phyloP scores from a whole-genome alignment of 257 asterid genomes.

The Cynanchum wilfordii region DNA sequence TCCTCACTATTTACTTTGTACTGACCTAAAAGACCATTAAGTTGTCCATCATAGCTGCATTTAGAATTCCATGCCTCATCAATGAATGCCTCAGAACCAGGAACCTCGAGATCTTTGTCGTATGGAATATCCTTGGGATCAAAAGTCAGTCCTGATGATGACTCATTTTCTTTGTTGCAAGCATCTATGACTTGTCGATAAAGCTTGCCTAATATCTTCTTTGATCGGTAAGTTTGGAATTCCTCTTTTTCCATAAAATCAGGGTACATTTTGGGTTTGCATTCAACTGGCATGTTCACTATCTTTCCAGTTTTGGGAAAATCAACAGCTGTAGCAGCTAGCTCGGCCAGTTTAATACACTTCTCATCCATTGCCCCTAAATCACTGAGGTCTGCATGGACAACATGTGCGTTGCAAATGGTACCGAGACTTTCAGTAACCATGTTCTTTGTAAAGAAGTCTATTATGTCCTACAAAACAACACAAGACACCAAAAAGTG shows the following conservation, averaged over 20 bases:
- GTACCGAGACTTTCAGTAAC: constrained; percentile 80
- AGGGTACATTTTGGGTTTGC: constrained; percentile 75
- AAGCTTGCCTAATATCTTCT: constrained; percentile 65
- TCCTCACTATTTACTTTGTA: constrained; percentile 72
- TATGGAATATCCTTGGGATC: constrained; percentile 33
- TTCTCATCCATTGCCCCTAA: constrained; percentile 83
- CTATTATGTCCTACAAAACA: constrained; percentile 62
- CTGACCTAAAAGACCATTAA: constrained; percentile 70
- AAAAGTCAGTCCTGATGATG: constrained; percentile 21
- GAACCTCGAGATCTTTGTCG: constrained; percentile 57
- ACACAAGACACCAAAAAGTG: background rate
- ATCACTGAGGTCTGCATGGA: constrained; percentile 79
- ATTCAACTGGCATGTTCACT: constrained; percentile 51
- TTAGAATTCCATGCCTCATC: constrained; percentile 63
- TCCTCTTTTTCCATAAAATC: constrained; percentile 88
- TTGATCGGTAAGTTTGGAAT: constrained; percentile 55
- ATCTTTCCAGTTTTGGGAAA: constrained; percentile 87
- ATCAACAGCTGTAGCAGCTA: constrained; percentile 90
- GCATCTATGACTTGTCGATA: constrained; percentile 57
- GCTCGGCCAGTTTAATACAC: constrained; percentile 80
- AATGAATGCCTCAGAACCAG: constrained; percentile 43
- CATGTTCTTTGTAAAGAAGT: constrained; percentile 67
- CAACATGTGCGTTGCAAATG: constrained; percentile 96
- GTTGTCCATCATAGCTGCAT: constrained; percentile 68
- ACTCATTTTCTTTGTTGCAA: constrained; percentile 34